Conservation (phyloP, 2,329 filamentous ascomycete genomes). For the Trichoderma citrinoviride region DNA sequence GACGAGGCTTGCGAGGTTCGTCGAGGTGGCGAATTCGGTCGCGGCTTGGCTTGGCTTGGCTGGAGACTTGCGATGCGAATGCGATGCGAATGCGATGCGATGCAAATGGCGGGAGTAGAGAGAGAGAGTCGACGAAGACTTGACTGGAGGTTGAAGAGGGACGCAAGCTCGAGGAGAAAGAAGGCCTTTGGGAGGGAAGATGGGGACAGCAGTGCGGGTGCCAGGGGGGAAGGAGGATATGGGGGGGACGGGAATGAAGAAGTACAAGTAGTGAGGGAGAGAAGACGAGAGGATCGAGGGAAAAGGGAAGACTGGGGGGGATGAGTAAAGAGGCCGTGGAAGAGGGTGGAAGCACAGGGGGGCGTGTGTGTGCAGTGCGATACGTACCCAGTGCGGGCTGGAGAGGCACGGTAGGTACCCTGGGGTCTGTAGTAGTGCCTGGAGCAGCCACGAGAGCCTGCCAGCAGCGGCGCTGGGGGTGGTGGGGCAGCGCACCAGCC, state of each 20-base stretch:
- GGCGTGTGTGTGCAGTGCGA: slow-evolving; percentile 12
- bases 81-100: slow-evolving; percentile 17
- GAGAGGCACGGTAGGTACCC: no score
- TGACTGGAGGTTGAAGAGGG: slow-evolving; percentile 19
- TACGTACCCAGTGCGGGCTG: no score
- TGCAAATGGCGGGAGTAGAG: slow-evolving; percentile 23
- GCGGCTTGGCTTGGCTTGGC: slow-evolving; percentile 22
- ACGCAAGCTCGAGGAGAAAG: slow-evolving; percentile 39
- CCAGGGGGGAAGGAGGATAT: slow-evolving; percentile 35
- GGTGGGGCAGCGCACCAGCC: slow-evolving; percentile 7
- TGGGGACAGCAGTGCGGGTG: slow-evolving; percentile 21
- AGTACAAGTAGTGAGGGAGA: slow-evolving; percentile 28
- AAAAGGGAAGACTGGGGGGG: slow-evolving; percentile 27
- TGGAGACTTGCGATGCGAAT: no score
- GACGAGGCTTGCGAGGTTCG: slow-evolving; percentile 21
- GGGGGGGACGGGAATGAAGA: slow-evolving; percentile 33
- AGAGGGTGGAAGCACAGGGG: slow-evolving; percentile 32
- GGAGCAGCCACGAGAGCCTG: slow-evolving; percentile 20
- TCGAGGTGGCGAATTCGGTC: slow-evolving; percentile 28
- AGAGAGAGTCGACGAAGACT: slow-evolving; percentile 12
- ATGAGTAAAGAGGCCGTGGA: slow-evolving; percentile 32
- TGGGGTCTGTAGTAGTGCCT: no score
- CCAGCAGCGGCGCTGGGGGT: slow-evolving; percentile 15
- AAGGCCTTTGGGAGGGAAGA: slow-evolving; percentile 32
- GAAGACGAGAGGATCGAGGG: slow-evolving; percentile 24